A percentile compares a stretch with the other conserved stretches of the same genome.
phyloP scores from a whole-genome alignment of 73 alveolate genomes.

The Paramecium bursaria region DNA sequence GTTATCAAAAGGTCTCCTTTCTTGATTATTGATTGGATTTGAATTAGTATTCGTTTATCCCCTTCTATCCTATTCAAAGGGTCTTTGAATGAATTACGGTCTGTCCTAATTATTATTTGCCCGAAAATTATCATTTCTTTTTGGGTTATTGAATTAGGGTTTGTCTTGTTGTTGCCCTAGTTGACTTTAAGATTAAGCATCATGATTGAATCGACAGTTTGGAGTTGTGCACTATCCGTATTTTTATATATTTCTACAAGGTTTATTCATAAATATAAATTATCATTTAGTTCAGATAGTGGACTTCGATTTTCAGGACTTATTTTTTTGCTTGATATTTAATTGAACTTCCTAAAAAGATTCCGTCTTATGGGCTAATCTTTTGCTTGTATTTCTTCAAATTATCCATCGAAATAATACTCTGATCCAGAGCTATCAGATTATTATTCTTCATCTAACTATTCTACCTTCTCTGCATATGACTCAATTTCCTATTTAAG shows the following conservation, averaged over 20 bases:
- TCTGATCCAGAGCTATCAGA: constrained; percentile 33
- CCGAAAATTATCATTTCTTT: too few relatives aligned
- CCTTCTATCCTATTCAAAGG: too few relatives aligned
- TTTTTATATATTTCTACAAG: background rate
- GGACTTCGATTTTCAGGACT: constrained; percentile 71
- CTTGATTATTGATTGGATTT: too few relatives aligned
- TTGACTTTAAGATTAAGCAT: too few relatives aligned
- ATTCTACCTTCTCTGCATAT: constrained; percentile 66
- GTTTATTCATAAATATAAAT: constrained; percentile 54
- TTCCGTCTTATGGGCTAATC: constrained; percentile 54
- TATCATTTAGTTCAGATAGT: constrained; percentile 71
- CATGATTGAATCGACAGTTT: background rate
- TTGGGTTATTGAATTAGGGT: too few relatives aligned
- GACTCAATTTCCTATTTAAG: constrained; percentile 46
- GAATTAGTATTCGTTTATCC: too few relatives aligned
- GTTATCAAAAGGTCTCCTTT: too few relatives aligned
- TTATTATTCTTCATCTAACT: constrained; percentile 36
- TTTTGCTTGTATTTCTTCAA: constrained; percentile 39
- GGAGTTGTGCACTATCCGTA: background rate
- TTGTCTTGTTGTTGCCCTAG: too few relatives aligned
- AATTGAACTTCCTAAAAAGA: constrained; percentile 31
- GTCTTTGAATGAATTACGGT: too few relatives aligned
- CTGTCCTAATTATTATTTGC: too few relatives aligned
- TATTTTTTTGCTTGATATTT: constrained; percentile 57
- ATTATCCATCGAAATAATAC: constrained; percentile 62